These are phyloP conservation scores for Sphaerostilbella broomeana DNA, from an alignment of 2,329 filamentous ascomycete species.

Conservation along the genomic window DNA sequence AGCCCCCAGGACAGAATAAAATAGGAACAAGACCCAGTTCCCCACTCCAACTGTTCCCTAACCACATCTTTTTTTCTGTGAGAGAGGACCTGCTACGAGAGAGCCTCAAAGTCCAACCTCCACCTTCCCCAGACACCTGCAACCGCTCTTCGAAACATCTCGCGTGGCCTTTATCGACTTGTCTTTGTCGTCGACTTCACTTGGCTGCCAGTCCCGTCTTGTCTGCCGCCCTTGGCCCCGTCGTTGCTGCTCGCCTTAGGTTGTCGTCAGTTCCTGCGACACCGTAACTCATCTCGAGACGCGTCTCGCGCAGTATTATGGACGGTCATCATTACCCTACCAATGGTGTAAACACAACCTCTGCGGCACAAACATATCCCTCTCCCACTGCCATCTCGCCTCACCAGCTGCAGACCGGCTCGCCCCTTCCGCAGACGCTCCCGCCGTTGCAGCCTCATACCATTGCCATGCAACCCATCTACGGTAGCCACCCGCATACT, in stretches of 20 bases:
- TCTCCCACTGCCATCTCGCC: conserved; percentile 46
- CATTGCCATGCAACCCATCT: conserved; percentile 38
- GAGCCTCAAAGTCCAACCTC: conserved; percentile 30
- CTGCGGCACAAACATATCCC: conserved; percentile 43
- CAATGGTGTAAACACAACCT: conserved; percentile 50
- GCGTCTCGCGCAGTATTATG: conserved; percentile 41
- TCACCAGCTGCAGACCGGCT: conserved; percentile 43
- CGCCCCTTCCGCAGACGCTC: conserved; percentile 46
- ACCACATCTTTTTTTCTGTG: conserved; percentile 24
- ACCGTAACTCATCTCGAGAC: conserved; percentile 14
- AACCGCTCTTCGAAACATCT: conserved; percentile 20
- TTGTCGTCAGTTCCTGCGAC: conserved; percentile 2
- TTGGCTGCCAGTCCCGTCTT: not conserved
- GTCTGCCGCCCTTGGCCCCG: conserved; percentile 11
- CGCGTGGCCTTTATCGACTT: conserved; percentile 19
- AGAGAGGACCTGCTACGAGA: conserved; percentile 27
- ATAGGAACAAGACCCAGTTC: conserved; percentile 39
- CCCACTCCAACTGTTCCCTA: conserved; percentile 42
- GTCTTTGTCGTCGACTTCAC: no score
- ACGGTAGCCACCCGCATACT: conserved; percentile 55
- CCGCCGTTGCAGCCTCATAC: conserved; percentile 47
- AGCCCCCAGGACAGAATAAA: conserved; percentile 26
- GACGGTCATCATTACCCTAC: conserved; percentile 48
- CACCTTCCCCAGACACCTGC: conserved; percentile 27
- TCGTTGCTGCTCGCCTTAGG: not conserved